A percentile compares a stretch with the other conserved stretches of the same genome.
These are phyloP conservation scores for Solanum megistacrolobum DNA, from an alignment of 257 asterid species.

Conservation along the genomic window DNA sequence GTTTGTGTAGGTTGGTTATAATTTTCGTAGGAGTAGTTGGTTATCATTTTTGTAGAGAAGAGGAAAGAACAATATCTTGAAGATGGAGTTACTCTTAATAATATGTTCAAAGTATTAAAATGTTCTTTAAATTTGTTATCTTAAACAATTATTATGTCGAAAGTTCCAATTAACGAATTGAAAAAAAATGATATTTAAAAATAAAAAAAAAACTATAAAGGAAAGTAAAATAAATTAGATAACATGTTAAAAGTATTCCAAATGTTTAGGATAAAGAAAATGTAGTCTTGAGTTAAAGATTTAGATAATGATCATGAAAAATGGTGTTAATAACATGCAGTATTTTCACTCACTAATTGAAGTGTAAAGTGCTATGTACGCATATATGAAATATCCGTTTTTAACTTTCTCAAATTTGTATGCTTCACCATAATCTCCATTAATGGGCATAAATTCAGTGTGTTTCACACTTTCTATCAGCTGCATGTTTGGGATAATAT, in stretches of 20 bases:
- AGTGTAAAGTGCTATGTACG: not conserved
- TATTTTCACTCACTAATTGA: not conserved
- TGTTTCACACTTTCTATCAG: not conserved
- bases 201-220: not conserved
- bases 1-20: not conserved
- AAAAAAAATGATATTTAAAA: too few species aligned
- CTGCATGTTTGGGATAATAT: not conserved
- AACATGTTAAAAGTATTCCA: not conserved
- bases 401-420: not conserved
- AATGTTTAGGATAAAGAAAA: not conserved
- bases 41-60: too few species aligned
- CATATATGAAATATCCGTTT: too few species aligned
- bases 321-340: not conserved
- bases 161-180: not conserved
- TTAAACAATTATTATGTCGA: too few species aligned
- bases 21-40: not conserved
- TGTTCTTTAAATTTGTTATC: too few species aligned
- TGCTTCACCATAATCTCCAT: not conserved
- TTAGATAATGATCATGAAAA: not conserved
- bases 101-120: too few species aligned
- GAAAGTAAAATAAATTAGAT: not conserved
- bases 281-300: not conserved
- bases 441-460: not conserved
- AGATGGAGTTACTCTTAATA: not conserved
- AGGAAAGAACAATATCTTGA: not conserved